phyloP scores from a whole-genome alignment of 345 rosid genomes.

The Angophora floribunda region DNA sequence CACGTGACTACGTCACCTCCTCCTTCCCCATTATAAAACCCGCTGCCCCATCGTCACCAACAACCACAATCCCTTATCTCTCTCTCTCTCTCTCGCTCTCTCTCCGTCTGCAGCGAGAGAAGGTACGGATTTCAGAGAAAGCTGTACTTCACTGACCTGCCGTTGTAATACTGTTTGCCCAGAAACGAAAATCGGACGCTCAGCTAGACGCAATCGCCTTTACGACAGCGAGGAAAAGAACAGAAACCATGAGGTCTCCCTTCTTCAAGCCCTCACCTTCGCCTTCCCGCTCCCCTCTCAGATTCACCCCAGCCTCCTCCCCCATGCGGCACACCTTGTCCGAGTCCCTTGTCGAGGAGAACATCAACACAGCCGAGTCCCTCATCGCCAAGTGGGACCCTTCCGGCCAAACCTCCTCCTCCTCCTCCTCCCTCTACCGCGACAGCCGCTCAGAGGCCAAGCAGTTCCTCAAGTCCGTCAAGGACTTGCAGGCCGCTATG shows the following conservation, averaged over 20 bases:
- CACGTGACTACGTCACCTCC: background rate
- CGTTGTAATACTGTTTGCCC: background rate
- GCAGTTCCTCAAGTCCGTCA: slow-evolving; percentile 31
- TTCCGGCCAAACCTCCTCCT: background rate
- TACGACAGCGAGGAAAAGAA: background rate
- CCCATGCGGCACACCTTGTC: slow-evolving; percentile 35
- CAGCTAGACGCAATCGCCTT: background rate
- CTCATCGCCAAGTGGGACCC: slow-evolving; percentile 34
- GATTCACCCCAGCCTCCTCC: slow-evolving; percentile 17
- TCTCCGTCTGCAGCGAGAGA: background rate
- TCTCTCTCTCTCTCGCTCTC: background rate
- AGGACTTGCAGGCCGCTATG: slow-evolving; percentile 53
- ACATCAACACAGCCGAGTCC: slow-evolving; percentile 29
- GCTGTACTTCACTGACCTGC: background rate
- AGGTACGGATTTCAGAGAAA: background rate
- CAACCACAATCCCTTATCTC: background rate
- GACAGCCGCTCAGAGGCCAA: slow-evolving; percentile 39
- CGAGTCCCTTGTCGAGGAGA: slow-evolving; percentile 40
- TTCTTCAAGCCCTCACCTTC: slow-evolving; percentile 9
- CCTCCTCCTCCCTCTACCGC: slow-evolving; percentile 30
- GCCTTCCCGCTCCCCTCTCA: slow-evolving; percentile 1
- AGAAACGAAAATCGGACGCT: background rate
- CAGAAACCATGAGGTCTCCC: slow-evolving; percentile 6
- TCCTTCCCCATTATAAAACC: background rate
- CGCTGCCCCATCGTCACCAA: background rate